Evolutionary conservation across 441 rosid species (phyloP), one percentile per base, ranked within the genome.

Genomic region (Dalechampia spathulata): DNA sequence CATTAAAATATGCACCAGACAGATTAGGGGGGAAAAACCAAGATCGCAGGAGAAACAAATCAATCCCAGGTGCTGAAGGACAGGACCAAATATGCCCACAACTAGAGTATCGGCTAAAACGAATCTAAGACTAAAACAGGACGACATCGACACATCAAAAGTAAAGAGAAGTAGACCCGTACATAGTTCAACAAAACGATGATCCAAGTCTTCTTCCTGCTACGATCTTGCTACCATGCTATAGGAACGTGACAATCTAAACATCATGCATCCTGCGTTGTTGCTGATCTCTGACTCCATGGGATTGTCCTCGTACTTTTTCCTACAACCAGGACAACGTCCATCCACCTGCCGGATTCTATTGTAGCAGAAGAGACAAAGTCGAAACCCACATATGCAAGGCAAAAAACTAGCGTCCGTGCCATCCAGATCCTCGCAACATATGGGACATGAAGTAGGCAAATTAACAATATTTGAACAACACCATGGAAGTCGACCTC

Each of bases 241-340:
- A 72, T 71, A 60, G 34, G 95, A 84, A 45, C 92, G 89, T 64
- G 84, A 66, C 77, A 87, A 76, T 57, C 75, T 78, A 52, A 82
- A 65, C n/a, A 87, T 72, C 61, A 78, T 62, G 62, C 81, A 66
- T 61, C 83, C 79, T 63, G 79, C 85, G 49, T 58, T 83, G 48
- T 73, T 69, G 54, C 67, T 72, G 12, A 86, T 68, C 79, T 80
- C 94, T 5, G 70, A 71, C 67, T 80, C 79, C 42, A 74, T 41
- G 6, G 76, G 58, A 46, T 76, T 75, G 52, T 50, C 79, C 45
- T 77, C 75, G 42, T 92, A 92, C 0, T 80, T 86, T 68, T 89
- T 85, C 75, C 98, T 79, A 69, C 98, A 91, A 54, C 88, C 92
- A 1, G 98, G 98, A 75, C 98, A 91, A 43, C 96, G 93, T 15